Conservation (phyloP, 805 yeast genomes). For the Candida schatavii region DNA sequence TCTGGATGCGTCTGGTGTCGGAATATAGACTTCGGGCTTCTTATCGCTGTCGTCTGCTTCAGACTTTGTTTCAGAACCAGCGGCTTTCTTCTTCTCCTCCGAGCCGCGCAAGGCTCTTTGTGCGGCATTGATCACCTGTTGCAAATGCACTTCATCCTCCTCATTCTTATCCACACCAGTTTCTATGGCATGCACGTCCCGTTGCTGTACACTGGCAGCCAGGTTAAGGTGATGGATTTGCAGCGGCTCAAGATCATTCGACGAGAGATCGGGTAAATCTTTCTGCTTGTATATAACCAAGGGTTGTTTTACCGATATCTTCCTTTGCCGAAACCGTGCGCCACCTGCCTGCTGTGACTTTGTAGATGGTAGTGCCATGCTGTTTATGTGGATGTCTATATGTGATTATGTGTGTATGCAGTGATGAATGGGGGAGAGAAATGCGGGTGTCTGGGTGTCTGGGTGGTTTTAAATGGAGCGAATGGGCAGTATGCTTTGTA, state of each 20-base stretch:
- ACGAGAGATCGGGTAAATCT: conserved; percentile 67
- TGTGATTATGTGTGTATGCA: conserved; percentile 4
- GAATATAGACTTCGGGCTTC: conserved; percentile 61
- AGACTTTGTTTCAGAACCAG: conserved; percentile 1
- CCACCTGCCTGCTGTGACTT: conserved; percentile 38
- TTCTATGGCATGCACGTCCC: conserved; percentile 86
- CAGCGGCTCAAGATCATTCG: conserved; percentile 40
- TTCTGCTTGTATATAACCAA: conserved; percentile 71
- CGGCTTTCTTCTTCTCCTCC: conserved; percentile 7
- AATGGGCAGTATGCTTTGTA: too few species aligned
- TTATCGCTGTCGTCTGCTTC: conserved; percentile 11
- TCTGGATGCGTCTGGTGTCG: conserved; percentile 92
- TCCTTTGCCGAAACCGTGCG: conserved; percentile 89
- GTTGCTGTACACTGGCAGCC: conserved; percentile 59
- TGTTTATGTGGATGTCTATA: conserved; percentile 11
- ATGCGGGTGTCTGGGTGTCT: conserved; percentile 26
- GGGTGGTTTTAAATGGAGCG: too few species aligned
- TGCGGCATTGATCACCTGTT: conserved; percentile 82
- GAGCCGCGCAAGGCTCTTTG: conserved; percentile 54
- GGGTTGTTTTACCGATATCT: conserved; percentile 88
- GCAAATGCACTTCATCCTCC: conserved; percentile 95
- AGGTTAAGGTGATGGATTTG: conserved; percentile 39
- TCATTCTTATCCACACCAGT: conserved; percentile 98
- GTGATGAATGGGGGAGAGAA: background rate
- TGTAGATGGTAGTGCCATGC: conserved; percentile 42